phyloP scores from a whole-genome alignment of 2,329 filamentous ascomycete genomes.

The Sclerotinia spermophila region DNA sequence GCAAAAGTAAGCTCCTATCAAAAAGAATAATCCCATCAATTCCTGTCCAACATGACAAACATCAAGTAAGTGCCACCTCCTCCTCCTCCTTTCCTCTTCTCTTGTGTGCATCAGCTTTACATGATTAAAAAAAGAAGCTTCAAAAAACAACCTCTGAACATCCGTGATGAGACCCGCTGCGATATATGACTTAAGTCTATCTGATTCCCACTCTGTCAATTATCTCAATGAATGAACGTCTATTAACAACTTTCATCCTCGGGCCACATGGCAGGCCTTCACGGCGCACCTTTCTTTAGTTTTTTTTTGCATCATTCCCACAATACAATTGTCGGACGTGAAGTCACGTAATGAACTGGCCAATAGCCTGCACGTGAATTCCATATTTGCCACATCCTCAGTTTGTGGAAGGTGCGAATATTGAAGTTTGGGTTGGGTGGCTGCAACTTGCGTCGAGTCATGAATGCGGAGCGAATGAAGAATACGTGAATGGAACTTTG shows the following conservation, averaged over 20 bases:
- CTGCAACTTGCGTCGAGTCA: neutral
- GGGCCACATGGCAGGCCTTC: neutral
- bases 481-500: neutral
- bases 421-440: neutral
- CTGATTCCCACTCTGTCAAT: too few species aligned
- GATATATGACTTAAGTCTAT: too few species aligned
- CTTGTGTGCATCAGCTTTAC: neutral
- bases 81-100: neutral
- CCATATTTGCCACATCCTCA: neutral
- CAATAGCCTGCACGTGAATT: neutral
- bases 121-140: too few species aligned
- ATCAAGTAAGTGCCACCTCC: too few species aligned
- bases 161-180: too few species aligned
- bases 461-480: neutral
- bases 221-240: neutral
- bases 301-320: rapidly evolving
- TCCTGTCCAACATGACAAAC: neutral
- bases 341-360: neutral
- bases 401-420: neutral
- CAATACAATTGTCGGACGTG: neutral
- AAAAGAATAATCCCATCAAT: neutral
- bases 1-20: neutral
- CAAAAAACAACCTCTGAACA: too few species aligned
- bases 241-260: neutral
- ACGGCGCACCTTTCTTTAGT: neutral